Evolutionary conservation across 2,329 filamentous ascomycete genomes (phyloP).

Genomic region (Leptosphaerulina australis): DNA sequence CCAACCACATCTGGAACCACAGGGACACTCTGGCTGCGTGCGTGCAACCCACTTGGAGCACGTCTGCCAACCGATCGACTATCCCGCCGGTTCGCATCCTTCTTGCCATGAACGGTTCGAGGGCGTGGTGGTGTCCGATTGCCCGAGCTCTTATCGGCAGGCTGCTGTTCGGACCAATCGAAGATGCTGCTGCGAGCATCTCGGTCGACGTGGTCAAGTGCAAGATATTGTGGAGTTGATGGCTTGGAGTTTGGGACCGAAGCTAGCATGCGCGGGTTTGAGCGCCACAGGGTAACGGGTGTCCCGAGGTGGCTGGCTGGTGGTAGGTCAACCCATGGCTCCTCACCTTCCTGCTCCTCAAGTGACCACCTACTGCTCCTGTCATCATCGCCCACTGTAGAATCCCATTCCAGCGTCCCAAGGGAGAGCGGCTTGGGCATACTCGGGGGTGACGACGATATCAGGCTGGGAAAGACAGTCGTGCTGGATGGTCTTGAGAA

Average conservation of each 20-base stretch:
- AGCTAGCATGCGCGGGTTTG: conserved; percentile 38
- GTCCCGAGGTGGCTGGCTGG: conserved; percentile 39
- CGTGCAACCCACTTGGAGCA: conserved; percentile 70
- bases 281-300: conserved; percentile 43
- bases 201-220: conserved; percentile 47
- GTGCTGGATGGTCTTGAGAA: conserved; percentile 34
- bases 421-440: conserved; percentile 51
- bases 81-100: conserved; percentile 71
- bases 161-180: conserved; percentile 74
- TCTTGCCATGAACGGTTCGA: conserved; percentile 77
- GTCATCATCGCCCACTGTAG: conserved; percentile 47
- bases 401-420: conserved; percentile 50
- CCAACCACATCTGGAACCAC: conserved; percentile 65
- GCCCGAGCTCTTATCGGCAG: conserved; percentile 65
- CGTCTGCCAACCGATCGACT: conserved; percentile 71
- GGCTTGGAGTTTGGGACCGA: conserved; percentile 45
- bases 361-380: conserved; percentile 52
- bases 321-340: conserved; percentile 50
- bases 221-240: conserved; percentile 48
- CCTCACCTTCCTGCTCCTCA: conserved; percentile 47
- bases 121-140: conserved; percentile 68
- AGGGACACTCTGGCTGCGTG: conserved; percentile 82
- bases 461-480: conserved; percentile 49
- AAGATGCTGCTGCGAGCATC: conserved; percentile 70
- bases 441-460: conserved; percentile 54